Base-by-base conservation (phyloP, 305 asterid genomes). In the Solanum hybrid region DNA sequence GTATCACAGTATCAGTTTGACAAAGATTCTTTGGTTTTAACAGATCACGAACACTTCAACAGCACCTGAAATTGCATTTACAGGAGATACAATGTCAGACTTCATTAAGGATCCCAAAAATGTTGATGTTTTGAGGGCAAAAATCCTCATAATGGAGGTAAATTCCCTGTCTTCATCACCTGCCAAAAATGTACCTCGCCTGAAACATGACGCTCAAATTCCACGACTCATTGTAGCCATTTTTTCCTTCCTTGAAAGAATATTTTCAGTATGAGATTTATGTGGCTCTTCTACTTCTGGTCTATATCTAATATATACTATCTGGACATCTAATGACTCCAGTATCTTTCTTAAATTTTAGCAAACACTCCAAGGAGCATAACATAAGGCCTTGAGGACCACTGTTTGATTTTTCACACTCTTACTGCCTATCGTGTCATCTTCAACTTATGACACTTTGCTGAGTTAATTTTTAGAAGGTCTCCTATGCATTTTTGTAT, bases 61-160 rank as follows among this genome's bases (percentile, higher is more conserved):
- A 66, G 66, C 96, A 75, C 99, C 99, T 89, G 99, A 97, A 92
- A 91, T 96, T 88, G 99, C 99, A 27, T 97, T 97, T 90, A 96
- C 99, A 0, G 99, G 99, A 88, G 99, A 96, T 92, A 97, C 99
- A 14, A 96, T 90, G 95, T 96, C 99, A 46, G 98, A 97, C 90
- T 97, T 96, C 93, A 95, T 97, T 86, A 87, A 91, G n/a, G 98
- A 97, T 90, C 35, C 92, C 9, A 94, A 94, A 71, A 96, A 96
- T 88, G 88, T 88, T 64, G 99, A 97, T 92, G 97, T 92, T 88
- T 93, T 97, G 92, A 95, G 87, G 91, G 98, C 97, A 60, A 97
- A 94, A 93, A 92, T 97, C 91, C 98, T 97, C 88, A 95, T 96
- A 82, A 92, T 96, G 97, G 99, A 97, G 98, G 99, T 96, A 94